These are phyloP conservation scores for Houttuynia cordata DNA, from an alignment of 164 flowering plant genomes.

Conservation along the genomic window DNA sequence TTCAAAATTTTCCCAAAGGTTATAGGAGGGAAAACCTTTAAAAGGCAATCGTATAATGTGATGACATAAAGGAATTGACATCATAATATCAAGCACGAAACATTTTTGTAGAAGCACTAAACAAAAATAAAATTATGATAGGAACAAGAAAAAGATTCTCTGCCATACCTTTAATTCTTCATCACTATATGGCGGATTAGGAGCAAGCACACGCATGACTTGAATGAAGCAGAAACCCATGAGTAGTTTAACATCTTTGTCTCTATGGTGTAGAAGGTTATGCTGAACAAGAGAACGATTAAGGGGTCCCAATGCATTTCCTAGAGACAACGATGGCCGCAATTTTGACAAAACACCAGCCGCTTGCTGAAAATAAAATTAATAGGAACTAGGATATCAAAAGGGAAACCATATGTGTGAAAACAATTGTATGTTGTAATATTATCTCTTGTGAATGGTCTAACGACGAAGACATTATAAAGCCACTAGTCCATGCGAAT, in stretches of 20 bases:
- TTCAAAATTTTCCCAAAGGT: neutral
- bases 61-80: too few species aligned
- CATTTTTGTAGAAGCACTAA: too few species aligned
- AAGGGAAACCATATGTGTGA: neutral
- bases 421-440: too few species aligned
- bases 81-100: too few species aligned
- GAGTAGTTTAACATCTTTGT: slow-evolving; percentile 69
- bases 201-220: slow-evolving; percentile 77
- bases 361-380: slow-evolving; percentile 50
- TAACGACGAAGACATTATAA: neutral
- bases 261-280: slow-evolving; percentile 47
- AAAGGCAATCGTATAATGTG: too few species aligned
- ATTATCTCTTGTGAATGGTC: neutral
- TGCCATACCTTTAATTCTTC: slow-evolving; percentile 40
- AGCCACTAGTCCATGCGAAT: neutral
- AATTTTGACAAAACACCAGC: slow-evolving; percentile 52
- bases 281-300: slow-evolving; percentile 38
- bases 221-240: slow-evolving; percentile 66
- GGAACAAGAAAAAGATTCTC: too few species aligned
- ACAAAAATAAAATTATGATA: too few species aligned
- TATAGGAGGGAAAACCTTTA: neutral
- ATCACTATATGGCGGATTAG: slow-evolving; percentile 72
- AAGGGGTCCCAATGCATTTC: slow-evolving; percentile 38
- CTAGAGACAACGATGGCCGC: slow-evolving; percentile 38
- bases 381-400: neutral